These are phyloP conservation scores for Aspergillus pseudonomiae DNA, from an alignment of 2,329 filamentous ascomycete species.

Conservation along the genomic window DNA sequence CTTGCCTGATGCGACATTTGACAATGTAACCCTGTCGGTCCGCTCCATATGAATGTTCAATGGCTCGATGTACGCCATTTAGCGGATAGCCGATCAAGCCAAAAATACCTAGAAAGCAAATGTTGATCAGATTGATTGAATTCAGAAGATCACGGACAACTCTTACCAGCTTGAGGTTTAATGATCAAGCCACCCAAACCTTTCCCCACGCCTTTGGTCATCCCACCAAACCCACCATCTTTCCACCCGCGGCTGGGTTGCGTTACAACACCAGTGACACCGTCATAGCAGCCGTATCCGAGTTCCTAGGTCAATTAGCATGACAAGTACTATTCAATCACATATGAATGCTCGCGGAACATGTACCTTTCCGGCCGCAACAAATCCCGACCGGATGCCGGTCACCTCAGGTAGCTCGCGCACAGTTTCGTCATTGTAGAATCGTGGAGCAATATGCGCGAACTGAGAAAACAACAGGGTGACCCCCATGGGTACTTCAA, in stretches of 20 bases:
- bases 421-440: conserved; percentile 83
- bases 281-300: conserved; percentile 13
- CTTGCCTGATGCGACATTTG: conserved; percentile 15
- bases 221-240: conserved; percentile 8
- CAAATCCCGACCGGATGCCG: conserved; percentile 72
- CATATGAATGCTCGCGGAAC: not conserved
- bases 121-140: not conserved
- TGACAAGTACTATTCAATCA: not conserved
- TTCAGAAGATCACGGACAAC: not conserved
- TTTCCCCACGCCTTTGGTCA: conserved; percentile 14
- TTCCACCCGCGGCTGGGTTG: conserved; percentile 14
- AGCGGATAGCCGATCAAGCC: conserved; percentile 19
- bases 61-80: conserved; percentile 11
- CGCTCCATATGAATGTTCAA: conserved; percentile 14
- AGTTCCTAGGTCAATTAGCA: conserved; percentile 12
- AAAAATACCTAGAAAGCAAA: conserved; percentile 11
- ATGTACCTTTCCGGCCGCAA: conserved; percentile 67
- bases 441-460: conserved; percentile 79
- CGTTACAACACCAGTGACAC: conserved; percentile 13
- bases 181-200: conserved; percentile 13
- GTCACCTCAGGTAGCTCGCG: conserved; percentile 77
- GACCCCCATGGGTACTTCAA: conserved; percentile 83
- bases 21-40: conserved; percentile 14
- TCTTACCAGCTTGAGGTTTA: conserved; percentile 17
- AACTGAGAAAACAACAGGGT: conserved; percentile 78